phyloP scores from a whole-genome alignment of 805 yeast genomes.

The Brettanomyces bruxellensis region DNA sequence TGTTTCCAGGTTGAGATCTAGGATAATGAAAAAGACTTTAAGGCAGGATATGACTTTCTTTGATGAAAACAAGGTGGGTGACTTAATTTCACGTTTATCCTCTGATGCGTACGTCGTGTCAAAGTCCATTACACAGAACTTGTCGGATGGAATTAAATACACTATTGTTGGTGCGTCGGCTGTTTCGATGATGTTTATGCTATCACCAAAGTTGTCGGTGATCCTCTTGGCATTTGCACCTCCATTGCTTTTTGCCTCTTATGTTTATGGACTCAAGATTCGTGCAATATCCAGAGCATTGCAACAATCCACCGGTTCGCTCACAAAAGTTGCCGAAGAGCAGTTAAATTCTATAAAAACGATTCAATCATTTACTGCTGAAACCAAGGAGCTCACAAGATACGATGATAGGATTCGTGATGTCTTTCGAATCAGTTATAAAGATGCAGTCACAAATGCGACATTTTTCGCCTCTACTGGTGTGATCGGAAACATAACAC shows the following conservation, averaged over 20 bases:
- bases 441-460: conserved; percentile 77
- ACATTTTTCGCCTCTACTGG: conserved; percentile 75
- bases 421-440: conserved; percentile 62
- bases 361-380: conserved; percentile 88
- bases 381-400: conserved; percentile 62
- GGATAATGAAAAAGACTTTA: conserved; percentile 67
- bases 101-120: conserved; percentile 88
- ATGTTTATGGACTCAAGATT: conserved; percentile 74
- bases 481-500: conserved; percentile 71
- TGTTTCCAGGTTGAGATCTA: conserved; percentile 75
- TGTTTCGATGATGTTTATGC: conserved; percentile 81
- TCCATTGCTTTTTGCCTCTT: conserved; percentile 73
- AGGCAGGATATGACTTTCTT: conserved; percentile 85
- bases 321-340: conserved; percentile 89
- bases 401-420: conserved; percentile 65
- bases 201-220: conserved; percentile 70
- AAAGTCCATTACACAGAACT: conserved; percentile 76
- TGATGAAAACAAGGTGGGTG: conserved; percentile 89
- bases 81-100: conserved; percentile 76
- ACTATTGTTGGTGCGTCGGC: conserved; percentile 76
- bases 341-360: conserved; percentile 79
- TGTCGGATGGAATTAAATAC: conserved; percentile 86
- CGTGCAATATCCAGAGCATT: conserved; percentile 65
- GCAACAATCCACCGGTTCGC: conserved; percentile 78
- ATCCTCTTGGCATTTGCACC: conserved; percentile 77